Base-by-base conservation (phyloP, 2,329 filamentous ascomycete genomes). In the Botrytis deweyae region DNA sequence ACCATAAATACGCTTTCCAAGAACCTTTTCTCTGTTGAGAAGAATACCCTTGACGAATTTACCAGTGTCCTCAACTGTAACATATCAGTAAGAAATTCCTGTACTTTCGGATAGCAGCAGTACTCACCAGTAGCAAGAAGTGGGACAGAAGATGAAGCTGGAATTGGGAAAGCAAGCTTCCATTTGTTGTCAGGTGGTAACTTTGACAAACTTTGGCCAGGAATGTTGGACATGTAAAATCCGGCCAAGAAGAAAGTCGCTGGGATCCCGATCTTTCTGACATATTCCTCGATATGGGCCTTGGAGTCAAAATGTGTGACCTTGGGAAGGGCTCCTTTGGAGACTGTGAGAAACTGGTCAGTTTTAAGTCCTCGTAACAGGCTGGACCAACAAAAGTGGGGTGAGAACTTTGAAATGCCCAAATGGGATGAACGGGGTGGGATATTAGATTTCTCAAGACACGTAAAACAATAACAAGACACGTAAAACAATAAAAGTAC, bases 191-290 rank as follows among this genome's bases (percentile, higher is more conserved):
- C 77, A 9, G 77, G 77, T 44, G 78, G 76, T 38, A 77, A 42
- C 74, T 79, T 77, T 20, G 74, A 74, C 36, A 81, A 77, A 72
- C 72, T 77, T 20, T 72, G 71, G 25, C 77, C 79, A 18, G 78
- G 78, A 40, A 85, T 81, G 73, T 88, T 88, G 76, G 84, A 83
- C 86, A 88, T 88, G 75, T 87, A 89, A 58, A 82, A 83, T 0
- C 82, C 87, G 0, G 86, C 84, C 5, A 84, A 80, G 75, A 86
- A 84, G 78, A 86, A 88, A 0, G 86, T 83, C 65, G 83, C 83
- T 18, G 84, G 83, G 7, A 88, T 80, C 0, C 82, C 83, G n/a
- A 78, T 77, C 18, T 76, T 70, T 44, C 81, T 75, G 55, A 82
- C 80, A 16, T 82, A 82, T 20, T 81, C 78, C 62, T 85, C 84